Conservation (phyloP, 805 yeast species). For the Candida dajiaensis region DNA sequence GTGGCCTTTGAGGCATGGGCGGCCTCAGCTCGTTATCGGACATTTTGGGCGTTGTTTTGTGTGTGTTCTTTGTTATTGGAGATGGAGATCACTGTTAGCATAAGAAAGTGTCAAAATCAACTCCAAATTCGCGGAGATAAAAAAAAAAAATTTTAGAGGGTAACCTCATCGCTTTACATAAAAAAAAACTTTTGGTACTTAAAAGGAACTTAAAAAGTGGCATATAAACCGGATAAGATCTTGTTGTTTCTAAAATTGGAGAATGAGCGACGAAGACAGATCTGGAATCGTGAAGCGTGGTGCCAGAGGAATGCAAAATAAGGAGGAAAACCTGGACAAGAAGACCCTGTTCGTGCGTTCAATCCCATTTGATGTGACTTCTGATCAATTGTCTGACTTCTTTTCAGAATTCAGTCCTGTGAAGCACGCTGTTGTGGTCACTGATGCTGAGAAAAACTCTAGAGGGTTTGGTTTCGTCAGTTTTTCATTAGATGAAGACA, state of each 20-base stretch:
- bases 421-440: conserved; percentile 89
- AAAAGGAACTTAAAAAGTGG: neutral
- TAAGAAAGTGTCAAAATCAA: too few relatives aligned
- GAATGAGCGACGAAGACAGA: conserved; percentile 9
- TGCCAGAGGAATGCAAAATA: neutral
- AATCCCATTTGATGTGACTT: conserved; percentile 73
- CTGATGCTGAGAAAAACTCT: conserved; percentile 67
- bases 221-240: neutral
- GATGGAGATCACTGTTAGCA: too few relatives aligned
- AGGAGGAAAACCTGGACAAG: conserved; percentile 29
- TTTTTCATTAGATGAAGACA: conserved; percentile 80
- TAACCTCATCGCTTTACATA: conserved; percentile 13
- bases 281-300: neutral
- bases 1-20: conserved; percentile 14
- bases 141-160: conserved; percentile 5
- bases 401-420: conserved; percentile 93
- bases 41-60: neutral
- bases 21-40: conserved; percentile 3
- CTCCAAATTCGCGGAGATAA: neutral
- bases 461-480: conserved; percentile 96
- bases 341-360: conserved; percentile 80
- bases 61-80: too few relatives aligned
- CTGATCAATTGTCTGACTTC: conserved; percentile 74
- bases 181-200: neutral
- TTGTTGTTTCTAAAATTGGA: neutral